phyloP scores from a whole-genome alignment of 2,329 filamentous ascomycete species.

The Parasarocladium wereldwijsianum region DNA sequence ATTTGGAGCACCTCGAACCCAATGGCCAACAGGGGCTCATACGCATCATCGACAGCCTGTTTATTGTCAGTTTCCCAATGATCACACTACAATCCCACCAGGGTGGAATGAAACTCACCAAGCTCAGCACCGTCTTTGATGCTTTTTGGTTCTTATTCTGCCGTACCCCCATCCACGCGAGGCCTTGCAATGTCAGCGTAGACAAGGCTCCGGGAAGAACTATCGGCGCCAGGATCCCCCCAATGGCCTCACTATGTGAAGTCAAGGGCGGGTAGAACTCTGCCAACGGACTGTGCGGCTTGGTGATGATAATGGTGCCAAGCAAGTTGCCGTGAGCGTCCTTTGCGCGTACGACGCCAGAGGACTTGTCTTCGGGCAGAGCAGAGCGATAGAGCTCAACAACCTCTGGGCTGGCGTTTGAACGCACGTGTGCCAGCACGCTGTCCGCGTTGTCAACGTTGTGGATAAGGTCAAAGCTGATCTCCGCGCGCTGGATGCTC shows the following conservation, averaged over 20 bases:
- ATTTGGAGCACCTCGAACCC: slow-evolving; percentile 66
- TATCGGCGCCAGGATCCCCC: slow-evolving; percentile 69
- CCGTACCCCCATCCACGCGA: slow-evolving; percentile 66
- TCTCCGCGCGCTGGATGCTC: slow-evolving; percentile 55
- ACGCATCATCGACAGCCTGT: slow-evolving; percentile 54
- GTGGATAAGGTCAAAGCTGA: slow-evolving; percentile 73
- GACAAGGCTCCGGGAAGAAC: slow-evolving; percentile 56
- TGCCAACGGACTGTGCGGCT: slow-evolving; percentile 50
- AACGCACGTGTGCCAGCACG: slow-evolving; percentile 61
- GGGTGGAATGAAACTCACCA: slow-evolving; percentile 39
- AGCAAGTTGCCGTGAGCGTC: slow-evolving; percentile 51
- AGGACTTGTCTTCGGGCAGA: slow-evolving; percentile 54
- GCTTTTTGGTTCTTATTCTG: slow-evolving; percentile 71
- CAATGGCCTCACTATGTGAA: slow-evolving; percentile 42
- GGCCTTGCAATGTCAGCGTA: slow-evolving; percentile 56
- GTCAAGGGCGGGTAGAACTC: slow-evolving; percentile 56
- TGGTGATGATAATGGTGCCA: slow-evolving; percentile 69
- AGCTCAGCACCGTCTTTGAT: slow-evolving; percentile 60
- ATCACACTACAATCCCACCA: no score
- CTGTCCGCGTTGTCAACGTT: slow-evolving; percentile 61
- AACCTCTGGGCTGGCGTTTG: slow-evolving; percentile 61
- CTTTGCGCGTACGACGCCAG: slow-evolving; percentile 74
- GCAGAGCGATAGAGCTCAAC: slow-evolving; percentile 68
- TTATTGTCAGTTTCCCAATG: no score
- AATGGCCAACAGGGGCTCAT: slow-evolving; percentile 62